These are phyloP conservation scores for Fusarium agapanthi DNA, from an alignment of 2,329 filamentous ascomycete genomes.

Conservation along the genomic window DNA sequence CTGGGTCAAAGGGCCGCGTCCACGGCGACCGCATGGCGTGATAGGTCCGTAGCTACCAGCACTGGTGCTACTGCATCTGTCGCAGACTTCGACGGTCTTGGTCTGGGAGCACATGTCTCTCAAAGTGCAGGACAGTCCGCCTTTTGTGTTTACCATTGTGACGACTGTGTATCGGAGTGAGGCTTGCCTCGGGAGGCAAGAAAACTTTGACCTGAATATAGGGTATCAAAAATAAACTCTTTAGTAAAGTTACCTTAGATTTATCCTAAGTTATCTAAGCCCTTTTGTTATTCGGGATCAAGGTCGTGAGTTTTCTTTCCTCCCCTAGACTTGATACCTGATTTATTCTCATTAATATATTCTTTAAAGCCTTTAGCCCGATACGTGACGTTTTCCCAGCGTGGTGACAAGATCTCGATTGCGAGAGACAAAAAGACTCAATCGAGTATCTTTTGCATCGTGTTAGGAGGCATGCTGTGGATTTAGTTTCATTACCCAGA, in stretches of 20 bases:
- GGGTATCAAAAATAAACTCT: neutral
- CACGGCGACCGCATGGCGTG: neutral
- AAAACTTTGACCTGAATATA: fast-evolving
- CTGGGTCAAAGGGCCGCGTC: neutral
- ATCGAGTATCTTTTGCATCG: no score
- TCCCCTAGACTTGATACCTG: fast-evolving
- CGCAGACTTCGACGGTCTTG: neutral
- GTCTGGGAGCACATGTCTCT: neutral
- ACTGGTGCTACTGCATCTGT: no score
- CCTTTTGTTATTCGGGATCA: fast-evolving
- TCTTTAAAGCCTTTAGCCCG: no score
- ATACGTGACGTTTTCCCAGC: no score
- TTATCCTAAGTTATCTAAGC: fast-evolving
- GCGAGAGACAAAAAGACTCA: no score
- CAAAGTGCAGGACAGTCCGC: fast-evolving
- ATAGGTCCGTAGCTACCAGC: neutral
- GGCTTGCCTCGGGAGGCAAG: neutral
- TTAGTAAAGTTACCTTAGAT: no score
- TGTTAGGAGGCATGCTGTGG: no score
- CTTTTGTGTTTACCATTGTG: neutral
- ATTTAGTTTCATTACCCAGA: no score
- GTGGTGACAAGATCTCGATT: no score
- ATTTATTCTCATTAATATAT: no score
- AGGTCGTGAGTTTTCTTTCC: fast-evolving
- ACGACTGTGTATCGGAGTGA: neutral